Evolutionary conservation across 2,329 filamentous ascomycete genomes (phyloP), one percentile per base, ranked within the genome.

Genomic region (Ophiocordyceps unilateralis): DNA sequence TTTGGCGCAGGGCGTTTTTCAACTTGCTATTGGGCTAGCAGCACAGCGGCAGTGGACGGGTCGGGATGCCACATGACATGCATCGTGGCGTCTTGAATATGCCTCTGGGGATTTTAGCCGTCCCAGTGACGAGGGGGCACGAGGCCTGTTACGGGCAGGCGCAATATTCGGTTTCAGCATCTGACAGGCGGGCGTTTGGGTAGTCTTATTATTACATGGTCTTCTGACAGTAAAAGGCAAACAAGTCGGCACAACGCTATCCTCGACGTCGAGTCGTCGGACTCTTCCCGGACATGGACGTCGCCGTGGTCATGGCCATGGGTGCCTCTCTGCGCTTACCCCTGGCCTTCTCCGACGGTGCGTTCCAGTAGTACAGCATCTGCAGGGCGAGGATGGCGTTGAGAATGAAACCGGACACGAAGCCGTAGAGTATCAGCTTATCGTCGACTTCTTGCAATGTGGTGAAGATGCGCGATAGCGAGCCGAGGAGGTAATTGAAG

Each of bases 301-400:
- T 55, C n/a, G 51, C 50, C 5, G 55, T 52, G 17, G 61, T 52
- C 15, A 47, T 50, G 19, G 49, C 52, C 45, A 51, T 45, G 11
- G 58, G 52, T 10, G 49, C 44, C 11, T 51, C 48, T 53, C 62
- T 64, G 44, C 57, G 58, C 58, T 69, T 69, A 44, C 58, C 59
- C 53, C 63, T 61, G 38, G 57, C 57, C 54, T 67, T 68, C 48
- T 60, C 56, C 14, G 71, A 67, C 10, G 73, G 72, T 8, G 70
- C 65, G 55, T 95, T 94, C 91, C 91, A 98, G 70, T 96, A 96
- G 65, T 88, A 93, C 23, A 93, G 58, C 82, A 98, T 91, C 68
- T 98, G 91, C 34, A 72, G 64, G 14, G 88, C 88, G 45, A 98
- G 70, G 44, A 98, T 73, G 45, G 79, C 70, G 63, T 98, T 98